Base-by-base conservation (phyloP, 1,284 basidiomycete species). In the Sporisorium scitamineum region DNA sequence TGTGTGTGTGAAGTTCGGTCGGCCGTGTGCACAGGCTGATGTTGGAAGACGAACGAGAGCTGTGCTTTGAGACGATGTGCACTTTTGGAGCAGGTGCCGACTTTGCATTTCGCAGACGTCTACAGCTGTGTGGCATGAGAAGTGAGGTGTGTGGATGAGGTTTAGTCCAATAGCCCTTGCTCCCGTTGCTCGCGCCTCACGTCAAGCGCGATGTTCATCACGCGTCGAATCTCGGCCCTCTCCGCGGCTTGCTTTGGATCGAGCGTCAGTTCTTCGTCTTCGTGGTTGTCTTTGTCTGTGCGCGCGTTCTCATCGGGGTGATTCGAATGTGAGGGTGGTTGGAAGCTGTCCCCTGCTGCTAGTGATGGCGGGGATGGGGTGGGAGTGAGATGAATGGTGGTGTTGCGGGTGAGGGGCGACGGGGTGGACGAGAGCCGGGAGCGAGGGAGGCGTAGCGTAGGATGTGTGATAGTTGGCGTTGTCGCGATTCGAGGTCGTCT, bases 141-240 rank as follows among this genome's bases (percentile, higher is more conserved):
- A n/a, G n/a, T n/a, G n/a, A n/a, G n/a, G n/a, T n/a, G n/a, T n/a
- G 16, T 2, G 18, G 8, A n/a, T 39, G 22, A 37, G 2, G 34
- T 37, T 37, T 9, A 75, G 29, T 76, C 68, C 16, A 76, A 50
- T 13, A 76, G 34, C 3, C 73, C 73, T 9, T 54, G 45, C 32
- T 64, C 27, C 20, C 68, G 59, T 39, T 76, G 73, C 18, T 76
- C 50, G 26, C 52, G 22, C 14, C 73, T 32, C 18, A 71, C 68
- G 24, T 64, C 47, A 29, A 76, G 45, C 1, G 73, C 73, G 0
- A 56, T 10, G 24, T 76, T 34, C 64, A 76, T 70, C 13, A 70
- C 34, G 3, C 64, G 32, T 5, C 44, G 34, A 2, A 61, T 27
- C 14, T 68, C 44, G n/a, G 39, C 44, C 8, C 60, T 20, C 42